Percentiles rank a stretch among this genome's conserved stretches.
phyloP scores from a whole-genome alignment of 2,329 filamentous ascomycete genomes.

The Aspergillus puulaauensis region DNA sequence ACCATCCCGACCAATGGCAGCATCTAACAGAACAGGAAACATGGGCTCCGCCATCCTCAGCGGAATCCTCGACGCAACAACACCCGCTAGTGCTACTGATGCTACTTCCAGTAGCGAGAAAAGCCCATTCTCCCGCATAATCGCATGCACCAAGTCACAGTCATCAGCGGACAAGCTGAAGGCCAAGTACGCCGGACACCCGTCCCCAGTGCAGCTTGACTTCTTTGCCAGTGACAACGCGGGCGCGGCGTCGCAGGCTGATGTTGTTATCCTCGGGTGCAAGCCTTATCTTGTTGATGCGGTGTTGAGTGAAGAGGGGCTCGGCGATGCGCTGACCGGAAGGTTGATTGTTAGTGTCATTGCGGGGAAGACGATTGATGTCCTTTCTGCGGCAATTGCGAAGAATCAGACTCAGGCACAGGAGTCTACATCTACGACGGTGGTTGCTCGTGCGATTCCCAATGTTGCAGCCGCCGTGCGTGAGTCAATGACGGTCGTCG shows the following conservation, averaged over 20 bases:
- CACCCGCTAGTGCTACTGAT: not conserved
- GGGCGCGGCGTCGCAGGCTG: constrained; percentile 32
- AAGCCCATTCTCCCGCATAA: constrained; percentile 25
- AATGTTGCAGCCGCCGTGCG: constrained; percentile 48
- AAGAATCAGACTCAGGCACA: constrained; percentile 15
- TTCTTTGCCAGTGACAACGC: constrained; percentile 36
- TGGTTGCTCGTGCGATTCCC: constrained; percentile 44
- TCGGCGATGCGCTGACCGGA: constrained; percentile 39
- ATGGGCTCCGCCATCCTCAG: constrained; percentile 40
- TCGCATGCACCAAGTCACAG: constrained; percentile 42
- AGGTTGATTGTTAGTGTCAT: constrained; percentile 53
- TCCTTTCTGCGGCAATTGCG: constrained; percentile 29
- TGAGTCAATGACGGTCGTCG: constrained; percentile 52
- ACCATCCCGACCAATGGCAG: not conserved
- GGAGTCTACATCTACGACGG: not conserved
- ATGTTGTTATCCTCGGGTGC: constrained; percentile 47
- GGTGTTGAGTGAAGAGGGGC: constrained; percentile 36
- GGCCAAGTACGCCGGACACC: constrained; percentile 26
- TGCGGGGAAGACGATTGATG: constrained; percentile 42
- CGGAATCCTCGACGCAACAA: constrained; percentile 29
- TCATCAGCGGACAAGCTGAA: constrained; percentile 34
- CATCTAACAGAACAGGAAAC: constrained; percentile 27
- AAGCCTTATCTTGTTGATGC: constrained; percentile 47
- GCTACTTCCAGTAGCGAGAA: no score
- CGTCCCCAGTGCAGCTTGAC: constrained; percentile 23